phyloP scores from a whole-genome alignment of 75 land plant genomes.

The Picea sitchensis region DNA sequence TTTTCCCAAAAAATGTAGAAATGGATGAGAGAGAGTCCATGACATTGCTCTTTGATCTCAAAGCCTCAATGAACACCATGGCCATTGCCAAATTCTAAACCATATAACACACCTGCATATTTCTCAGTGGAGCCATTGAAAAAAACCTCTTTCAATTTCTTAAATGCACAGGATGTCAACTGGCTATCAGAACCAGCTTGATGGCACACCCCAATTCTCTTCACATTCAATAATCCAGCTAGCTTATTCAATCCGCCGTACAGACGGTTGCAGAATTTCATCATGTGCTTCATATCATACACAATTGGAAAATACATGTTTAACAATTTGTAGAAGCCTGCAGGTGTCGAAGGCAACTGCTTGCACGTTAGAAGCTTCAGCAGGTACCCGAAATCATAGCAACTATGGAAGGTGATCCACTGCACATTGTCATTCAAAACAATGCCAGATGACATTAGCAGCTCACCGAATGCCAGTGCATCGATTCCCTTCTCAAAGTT shows the following conservation, averaged over 20 bases:
- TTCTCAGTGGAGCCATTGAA: conserved; percentile 46
- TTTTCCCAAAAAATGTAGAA: conserved; percentile 1
- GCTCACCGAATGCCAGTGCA: conserved; percentile 51
- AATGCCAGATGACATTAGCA: conserved; percentile 53
- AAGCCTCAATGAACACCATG: background rate
- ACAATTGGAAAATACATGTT: conserved; percentile 45
- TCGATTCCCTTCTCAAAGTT: conserved; percentile 37
- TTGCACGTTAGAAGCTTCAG: conserved; percentile 70
- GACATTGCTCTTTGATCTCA: background rate
- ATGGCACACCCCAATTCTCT: conserved; percentile 53
- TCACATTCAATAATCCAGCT: conserved; percentile 38
- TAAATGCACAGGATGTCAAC: conserved; percentile 57
- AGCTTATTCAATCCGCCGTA: conserved; percentile 59
- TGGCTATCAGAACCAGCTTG: conserved; percentile 65
- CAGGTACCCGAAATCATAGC: conserved; percentile 69
- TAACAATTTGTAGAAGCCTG: conserved; percentile 29
- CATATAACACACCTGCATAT: conserved; percentile 63
- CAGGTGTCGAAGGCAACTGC: conserved; percentile 32
- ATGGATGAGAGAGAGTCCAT: background rate
- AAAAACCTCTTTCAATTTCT: conserved; percentile 39
- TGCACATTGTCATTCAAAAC: conserved; percentile 39
- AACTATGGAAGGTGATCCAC: conserved; percentile 73
- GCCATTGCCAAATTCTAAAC: conserved; percentile 35
- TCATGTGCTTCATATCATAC: conserved; percentile 63
- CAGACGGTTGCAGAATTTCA: conserved; percentile 32